Percentiles rank a stretch among this genome's conserved stretches.
Evolutionary conservation across 345 rosid genomes (phyloP).

Genomic region (Populus ilicifolia): DNA sequence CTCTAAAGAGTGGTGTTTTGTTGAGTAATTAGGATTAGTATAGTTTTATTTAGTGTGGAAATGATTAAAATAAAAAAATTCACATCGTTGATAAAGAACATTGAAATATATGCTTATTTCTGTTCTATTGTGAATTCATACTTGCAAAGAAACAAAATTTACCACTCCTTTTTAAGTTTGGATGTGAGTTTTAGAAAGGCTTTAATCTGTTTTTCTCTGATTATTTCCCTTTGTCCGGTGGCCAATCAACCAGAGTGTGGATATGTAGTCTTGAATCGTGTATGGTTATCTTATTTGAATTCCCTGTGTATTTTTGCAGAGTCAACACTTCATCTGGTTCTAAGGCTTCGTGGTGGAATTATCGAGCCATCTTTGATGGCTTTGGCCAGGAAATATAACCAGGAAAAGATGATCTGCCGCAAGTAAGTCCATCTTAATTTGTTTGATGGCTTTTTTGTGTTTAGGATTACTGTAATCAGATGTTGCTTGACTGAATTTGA

Average conservation of each 20-base stretch:
- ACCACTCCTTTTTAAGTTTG: no score
- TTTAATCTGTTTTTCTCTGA: not conserved
- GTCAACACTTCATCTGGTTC: constrained; percentile 76
- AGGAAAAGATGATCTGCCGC: constrained; percentile 91
- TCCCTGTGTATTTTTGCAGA: constrained; percentile 29
- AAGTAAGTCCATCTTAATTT: constrained; percentile 43
- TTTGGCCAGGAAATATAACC: constrained; percentile 69
- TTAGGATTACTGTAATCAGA: no score
- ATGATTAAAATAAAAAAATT: not conserved
- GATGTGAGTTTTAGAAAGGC: not conserved
- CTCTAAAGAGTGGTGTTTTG: not conserved
- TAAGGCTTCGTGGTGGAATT: constrained; percentile 88
- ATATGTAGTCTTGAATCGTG: not conserved
- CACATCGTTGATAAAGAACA: not conserved
- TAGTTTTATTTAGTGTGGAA: not conserved
- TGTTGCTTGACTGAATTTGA: no score
- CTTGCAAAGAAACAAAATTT: not conserved
- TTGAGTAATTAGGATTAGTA: not conserved
- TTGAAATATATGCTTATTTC: not conserved
- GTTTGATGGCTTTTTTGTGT: not conserved
- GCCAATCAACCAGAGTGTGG: not conserved
- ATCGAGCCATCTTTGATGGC: constrained; percentile 95
- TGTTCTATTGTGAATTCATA: not conserved
- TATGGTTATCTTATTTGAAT: not conserved
- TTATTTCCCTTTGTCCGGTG: no score